Evolutionary conservation across 768 basidiomycete genomes (phyloP).

Genomic region (Auriscalpium vulgare): DNA sequence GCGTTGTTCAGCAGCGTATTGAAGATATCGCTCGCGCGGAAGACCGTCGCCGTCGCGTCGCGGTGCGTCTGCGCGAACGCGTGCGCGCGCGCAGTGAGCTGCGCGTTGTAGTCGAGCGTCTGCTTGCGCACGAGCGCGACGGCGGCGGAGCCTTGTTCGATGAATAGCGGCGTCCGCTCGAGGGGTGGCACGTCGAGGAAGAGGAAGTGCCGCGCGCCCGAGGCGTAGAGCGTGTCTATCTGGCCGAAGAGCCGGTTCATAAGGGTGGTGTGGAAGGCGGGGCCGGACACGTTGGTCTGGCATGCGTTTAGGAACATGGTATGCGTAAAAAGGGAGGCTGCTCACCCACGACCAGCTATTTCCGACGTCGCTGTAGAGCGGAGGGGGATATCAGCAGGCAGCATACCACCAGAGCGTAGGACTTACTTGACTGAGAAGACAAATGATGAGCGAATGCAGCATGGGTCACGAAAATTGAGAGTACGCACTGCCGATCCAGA

Average conservation of each 20-base stretch:
- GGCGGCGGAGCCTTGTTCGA: constrained; percentile 27
- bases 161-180: constrained; percentile 31
- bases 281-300: constrained; percentile 29
- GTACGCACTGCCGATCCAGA: constrained; percentile 26
- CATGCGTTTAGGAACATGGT: background rate
- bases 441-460: constrained; percentile 16
- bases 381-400: background rate
- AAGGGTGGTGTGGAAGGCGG: constrained; percentile 25
- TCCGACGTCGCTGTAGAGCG: constrained; percentile 25
- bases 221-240: constrained; percentile 35
- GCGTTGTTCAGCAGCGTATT: constrained; percentile 49
- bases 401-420: background rate
- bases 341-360: constrained; percentile 42
- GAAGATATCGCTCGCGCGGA: constrained; percentile 52
- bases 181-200: constrained; percentile 33
- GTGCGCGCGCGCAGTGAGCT: constrained; percentile 30
- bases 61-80: constrained; percentile 34
- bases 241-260: constrained; percentile 28
- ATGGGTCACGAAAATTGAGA: too few relatives aligned
- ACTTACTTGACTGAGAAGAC: constrained; percentile 20
- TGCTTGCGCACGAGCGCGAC: constrained; percentile 24
- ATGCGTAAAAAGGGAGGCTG: background rate
- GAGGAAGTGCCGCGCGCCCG: constrained; percentile 32
- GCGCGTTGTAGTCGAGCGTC: constrained; percentile 43
- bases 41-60: constrained; percentile 39